Evolutionary conservation across 306 rosid species (phyloP).

Genomic region (Medicago lupulina): DNA sequence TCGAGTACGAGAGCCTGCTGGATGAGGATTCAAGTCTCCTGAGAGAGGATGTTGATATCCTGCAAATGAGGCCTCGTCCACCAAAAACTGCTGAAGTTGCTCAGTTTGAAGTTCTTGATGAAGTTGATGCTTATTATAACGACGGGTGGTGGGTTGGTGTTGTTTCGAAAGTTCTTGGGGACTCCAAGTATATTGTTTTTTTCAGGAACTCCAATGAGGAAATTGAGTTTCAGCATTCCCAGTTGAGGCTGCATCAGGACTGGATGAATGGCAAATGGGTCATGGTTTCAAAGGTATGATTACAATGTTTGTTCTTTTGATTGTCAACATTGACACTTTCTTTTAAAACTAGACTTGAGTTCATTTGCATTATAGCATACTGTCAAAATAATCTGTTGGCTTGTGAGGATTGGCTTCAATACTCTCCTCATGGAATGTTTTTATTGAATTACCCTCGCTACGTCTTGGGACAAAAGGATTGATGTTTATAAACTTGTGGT

Average conservation of each 20-base stretch:
- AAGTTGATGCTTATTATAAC: slow-evolving; percentile 64
- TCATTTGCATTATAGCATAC: background rate
- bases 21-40: slow-evolving; percentile 52
- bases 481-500: background rate
- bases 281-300: slow-evolving; percentile 60
- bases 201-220: slow-evolving; percentile 55
- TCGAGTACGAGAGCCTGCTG: slow-evolving; percentile 51
- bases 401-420: slow-evolving; percentile 32
- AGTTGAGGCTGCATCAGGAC: slow-evolving; percentile 64
- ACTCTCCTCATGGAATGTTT: background rate
- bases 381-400: slow-evolving; percentile 24
- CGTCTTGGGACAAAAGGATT: background rate
- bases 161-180: slow-evolving; percentile 53
- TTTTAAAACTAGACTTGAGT: background rate
- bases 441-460: background rate
- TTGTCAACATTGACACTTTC: background rate
- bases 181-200: slow-evolving; percentile 59
- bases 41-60: slow-evolving; percentile 58
- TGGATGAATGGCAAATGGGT: slow-evolving; percentile 69
- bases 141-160: slow-evolving; percentile 88
- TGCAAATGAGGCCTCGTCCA: slow-evolving; percentile 66
- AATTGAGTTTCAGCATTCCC: slow-evolving; percentile 49
- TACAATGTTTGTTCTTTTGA: slow-evolving; percentile 16
- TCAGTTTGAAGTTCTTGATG: slow-evolving; percentile 50
- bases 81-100: slow-evolving; percentile 43